These are phyloP conservation scores for Fragilaria radians DNA, from an alignment of 108 stramenopile species.

Conservation along the genomic window DNA sequence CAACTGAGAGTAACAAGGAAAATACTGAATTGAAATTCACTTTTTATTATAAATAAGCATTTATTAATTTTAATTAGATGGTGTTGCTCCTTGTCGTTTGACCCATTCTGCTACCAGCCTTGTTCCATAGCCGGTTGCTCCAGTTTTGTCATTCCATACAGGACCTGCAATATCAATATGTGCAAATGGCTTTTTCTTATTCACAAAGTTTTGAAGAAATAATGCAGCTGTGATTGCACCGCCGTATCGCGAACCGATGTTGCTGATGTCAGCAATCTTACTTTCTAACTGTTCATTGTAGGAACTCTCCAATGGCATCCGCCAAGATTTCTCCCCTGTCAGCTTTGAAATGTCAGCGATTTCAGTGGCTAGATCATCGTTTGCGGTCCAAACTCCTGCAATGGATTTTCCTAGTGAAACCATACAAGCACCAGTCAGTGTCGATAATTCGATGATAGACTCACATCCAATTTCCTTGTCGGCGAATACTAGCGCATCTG, in stretches of 20 bases:
- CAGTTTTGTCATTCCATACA: constrained; percentile 61
- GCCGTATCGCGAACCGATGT: constrained; percentile 15
- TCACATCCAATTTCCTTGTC: constrained; percentile 40
- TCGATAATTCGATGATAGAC: constrained; percentile 46
- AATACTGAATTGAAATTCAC: no score
- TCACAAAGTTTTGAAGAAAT: constrained; percentile 30
- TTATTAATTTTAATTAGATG: no score
- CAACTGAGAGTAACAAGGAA: no score
- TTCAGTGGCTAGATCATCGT: constrained; percentile 31
- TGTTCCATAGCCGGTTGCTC: constrained; percentile 76
- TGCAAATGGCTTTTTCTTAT: constrained; percentile 17
- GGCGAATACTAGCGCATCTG: constrained; percentile 62
- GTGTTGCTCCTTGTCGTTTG: not conserved
- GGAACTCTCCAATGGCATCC: constrained; percentile 13
- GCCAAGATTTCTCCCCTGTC: constrained; percentile 38
- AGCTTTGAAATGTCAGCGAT: constrained; percentile 17
- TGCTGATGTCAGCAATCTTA: constrained; percentile 25
- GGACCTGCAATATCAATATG: constrained; percentile 32
- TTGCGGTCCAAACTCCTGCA: constrained; percentile 23
- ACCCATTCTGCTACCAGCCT: constrained; percentile 63
- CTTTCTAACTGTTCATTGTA: constrained; percentile 21
- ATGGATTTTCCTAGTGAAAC: constrained; percentile 19
- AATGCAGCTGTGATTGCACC: constrained; percentile 41
- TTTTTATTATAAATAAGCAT: no score
- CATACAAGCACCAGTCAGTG: constrained; percentile 38